These are phyloP conservation scores for Leishmania major DNA, from an alignment of 208 protist genomes.

Conservation along the genomic window DNA sequence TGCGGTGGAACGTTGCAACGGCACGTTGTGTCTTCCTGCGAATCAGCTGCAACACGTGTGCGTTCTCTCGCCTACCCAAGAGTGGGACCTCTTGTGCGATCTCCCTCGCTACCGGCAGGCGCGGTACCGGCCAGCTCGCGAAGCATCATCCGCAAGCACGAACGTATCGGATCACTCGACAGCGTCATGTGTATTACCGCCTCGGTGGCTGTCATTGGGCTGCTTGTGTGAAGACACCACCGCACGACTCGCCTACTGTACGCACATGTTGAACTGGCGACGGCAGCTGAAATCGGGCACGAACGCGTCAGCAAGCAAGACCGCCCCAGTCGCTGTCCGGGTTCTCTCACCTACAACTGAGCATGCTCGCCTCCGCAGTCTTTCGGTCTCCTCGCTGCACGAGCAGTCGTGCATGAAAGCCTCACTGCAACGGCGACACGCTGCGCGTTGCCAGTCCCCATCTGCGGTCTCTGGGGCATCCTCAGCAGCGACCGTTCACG, in stretches of 20 bases:
- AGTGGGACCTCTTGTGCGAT: conserved; percentile 68
- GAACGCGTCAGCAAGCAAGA: neutral
- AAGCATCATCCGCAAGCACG: neutral
- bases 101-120: conserved; percentile 32
- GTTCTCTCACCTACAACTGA: conserved; percentile 25
- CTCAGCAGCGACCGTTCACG: conserved; percentile 38
- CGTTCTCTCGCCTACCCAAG: conserved; percentile 36
- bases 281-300: neutral
- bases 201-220: conserved; percentile 38
- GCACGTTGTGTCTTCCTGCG: neutral
- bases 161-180: neutral
- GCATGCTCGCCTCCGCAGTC: conserved; percentile 27
- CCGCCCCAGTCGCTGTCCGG: conserved; percentile 3
- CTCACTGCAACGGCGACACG: conserved; percentile 16
- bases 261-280: conserved; percentile 26
- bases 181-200: conserved; percentile 7
- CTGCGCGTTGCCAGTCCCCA: conserved; percentile 11
- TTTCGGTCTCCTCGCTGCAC: conserved; percentile 24
- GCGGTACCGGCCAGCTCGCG: neutral
- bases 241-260: conserved; percentile 51
- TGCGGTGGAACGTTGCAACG: neutral
- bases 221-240: conserved; percentile 44
- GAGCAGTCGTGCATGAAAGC: conserved; percentile 18
- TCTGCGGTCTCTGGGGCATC: conserved; percentile 2
- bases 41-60: conserved; percentile 11